Percentiles rank a stretch among this genome's conserved stretches.
These are phyloP conservation scores for Monascus ruber DNA, from an alignment of 2,329 filamentous ascomycete species.

Conservation along the genomic window DNA sequence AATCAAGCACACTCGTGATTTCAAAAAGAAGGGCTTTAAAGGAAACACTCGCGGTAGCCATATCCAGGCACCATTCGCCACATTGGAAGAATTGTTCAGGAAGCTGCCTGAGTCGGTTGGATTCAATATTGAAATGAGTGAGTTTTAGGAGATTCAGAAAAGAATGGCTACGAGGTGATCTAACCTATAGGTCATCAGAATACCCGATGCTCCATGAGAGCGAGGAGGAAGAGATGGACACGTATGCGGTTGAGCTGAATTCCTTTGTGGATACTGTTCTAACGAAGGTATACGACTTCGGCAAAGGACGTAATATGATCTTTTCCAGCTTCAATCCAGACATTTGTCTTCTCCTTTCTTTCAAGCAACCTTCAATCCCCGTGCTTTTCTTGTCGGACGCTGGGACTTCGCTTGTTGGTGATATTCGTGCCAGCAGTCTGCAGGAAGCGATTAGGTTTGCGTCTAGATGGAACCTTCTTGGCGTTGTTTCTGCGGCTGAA, in stretches of 20 bases:
- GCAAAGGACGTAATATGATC: slow-evolving; percentile 75
- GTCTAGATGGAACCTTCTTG: slow-evolving; percentile 84
- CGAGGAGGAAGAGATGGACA: slow-evolving; percentile 93
- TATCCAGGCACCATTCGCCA: slow-evolving; percentile 92
- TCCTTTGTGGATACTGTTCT: slow-evolving; percentile 92
- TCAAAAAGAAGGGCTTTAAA: slow-evolving; percentile 91
- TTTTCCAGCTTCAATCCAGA: slow-evolving; percentile 98
- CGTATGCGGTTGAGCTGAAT: slow-evolving; percentile 90
- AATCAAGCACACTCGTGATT: slow-evolving; percentile 95
- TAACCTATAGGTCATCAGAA: slow-evolving; percentile 36
- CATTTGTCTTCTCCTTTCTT: slow-evolving; percentile 83
- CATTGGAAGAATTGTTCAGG: slow-evolving; percentile 82
- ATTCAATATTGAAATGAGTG: slow-evolving; percentile 95
- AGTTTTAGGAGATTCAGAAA: slow-evolving; percentile 15
- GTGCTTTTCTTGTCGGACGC: slow-evolving; percentile 91
- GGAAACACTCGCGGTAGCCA: slow-evolving; percentile 88
- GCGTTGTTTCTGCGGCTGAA: slow-evolving; percentile 79
- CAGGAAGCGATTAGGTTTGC: slow-evolving; percentile 96
- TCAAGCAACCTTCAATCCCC: slow-evolving; percentile 95
- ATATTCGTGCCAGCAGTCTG: slow-evolving; percentile 79
- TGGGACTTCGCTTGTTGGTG: slow-evolving; percentile 67
- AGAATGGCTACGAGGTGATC: slow-evolving; percentile 17
- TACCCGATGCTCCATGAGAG: slow-evolving; percentile 97
- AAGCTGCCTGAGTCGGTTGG: slow-evolving; percentile 72
- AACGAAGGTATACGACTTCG: slow-evolving; percentile 76